These are phyloP conservation scores for Cladosporium sp. DNA, from an alignment of 2,329 filamentous ascomycete genomes.

Conservation along the genomic window DNA sequence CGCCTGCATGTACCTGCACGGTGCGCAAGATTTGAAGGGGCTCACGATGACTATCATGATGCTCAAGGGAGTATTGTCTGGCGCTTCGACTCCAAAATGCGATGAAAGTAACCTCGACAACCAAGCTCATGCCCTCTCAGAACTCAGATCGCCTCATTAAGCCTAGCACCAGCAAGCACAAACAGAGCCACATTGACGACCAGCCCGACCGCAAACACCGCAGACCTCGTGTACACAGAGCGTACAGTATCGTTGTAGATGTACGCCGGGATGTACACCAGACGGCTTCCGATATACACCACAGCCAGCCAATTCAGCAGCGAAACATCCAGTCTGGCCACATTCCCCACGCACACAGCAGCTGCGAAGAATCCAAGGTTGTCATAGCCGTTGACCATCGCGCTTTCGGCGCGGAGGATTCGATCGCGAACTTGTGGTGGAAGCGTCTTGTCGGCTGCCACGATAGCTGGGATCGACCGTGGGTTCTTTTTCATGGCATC, in stretches of 20 bases:
- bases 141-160: background rate
- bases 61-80: background rate
- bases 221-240: conserved; percentile 25
- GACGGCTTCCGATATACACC: conserved; percentile 32
- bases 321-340: conserved; percentile 36
- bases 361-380: conserved; percentile 45
- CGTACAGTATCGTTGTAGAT: conserved; percentile 22
- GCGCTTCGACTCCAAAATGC: background rate
- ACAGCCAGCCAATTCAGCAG: conserved; percentile 33
- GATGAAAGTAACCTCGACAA: background rate
- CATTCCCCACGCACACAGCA: conserved; percentile 42
- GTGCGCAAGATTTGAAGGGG: background rate
- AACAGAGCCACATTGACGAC: conserved; percentile 2
- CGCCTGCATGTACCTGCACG: background rate
- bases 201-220: conserved; percentile 30
- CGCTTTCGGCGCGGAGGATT: conserved; percentile 42
- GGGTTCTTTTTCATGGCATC: background rate
- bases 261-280: conserved; percentile 37
- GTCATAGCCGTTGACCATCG: conserved; percentile 43
- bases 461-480: background rate
- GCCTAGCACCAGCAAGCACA: background rate
- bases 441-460: conserved; percentile 1
- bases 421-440: background rate
- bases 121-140: background rate
- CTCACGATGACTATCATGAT: background rate